A percentile compares a stretch with the other conserved stretches of the same genome.
These are phyloP conservation scores for Solanum bulbocastanum DNA, from an alignment of 257 asterid species.

Conservation along the genomic window DNA sequence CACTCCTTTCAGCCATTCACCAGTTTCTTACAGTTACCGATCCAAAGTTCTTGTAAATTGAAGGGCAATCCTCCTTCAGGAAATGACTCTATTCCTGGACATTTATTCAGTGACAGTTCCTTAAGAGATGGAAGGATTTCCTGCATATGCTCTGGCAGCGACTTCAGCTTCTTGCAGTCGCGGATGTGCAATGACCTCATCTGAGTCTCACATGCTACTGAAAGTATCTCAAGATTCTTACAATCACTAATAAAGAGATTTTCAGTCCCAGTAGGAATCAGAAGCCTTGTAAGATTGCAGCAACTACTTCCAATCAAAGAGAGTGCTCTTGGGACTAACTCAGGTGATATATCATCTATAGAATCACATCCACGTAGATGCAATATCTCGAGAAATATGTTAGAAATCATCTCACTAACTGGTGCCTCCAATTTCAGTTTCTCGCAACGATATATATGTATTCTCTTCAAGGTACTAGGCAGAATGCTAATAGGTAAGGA, in stretches of 20 bases:
- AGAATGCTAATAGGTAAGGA: not conserved
- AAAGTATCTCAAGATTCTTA: not conserved
- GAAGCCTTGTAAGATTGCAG: not conserved
- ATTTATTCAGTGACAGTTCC: rapidly evolving
- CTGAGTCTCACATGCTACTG: not conserved
- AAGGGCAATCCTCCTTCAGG: conserved; percentile 7
- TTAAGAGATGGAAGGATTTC: not conserved
- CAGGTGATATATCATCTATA: not conserved
- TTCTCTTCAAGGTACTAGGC: not conserved
- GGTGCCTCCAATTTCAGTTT: not conserved
- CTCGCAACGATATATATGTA: not conserved
- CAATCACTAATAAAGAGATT: not conserved
- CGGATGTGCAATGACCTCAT: not conserved
- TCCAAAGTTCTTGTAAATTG: not conserved
- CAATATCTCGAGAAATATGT: not conserved
- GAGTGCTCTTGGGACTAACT: not conserved
- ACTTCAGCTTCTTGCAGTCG: not conserved
- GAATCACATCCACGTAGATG: not conserved
- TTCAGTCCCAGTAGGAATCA: not conserved
- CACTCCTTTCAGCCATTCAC: not conserved
- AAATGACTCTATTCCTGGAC: not conserved
- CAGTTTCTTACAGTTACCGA: not conserved
- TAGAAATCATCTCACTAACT: not conserved
- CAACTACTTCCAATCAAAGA: rapidly evolving
- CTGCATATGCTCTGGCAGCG: not conserved